These are phyloP conservation scores for Rhododendron kiyosumense DNA, from an alignment of 148 eudicot species.

Conservation along the genomic window DNA sequence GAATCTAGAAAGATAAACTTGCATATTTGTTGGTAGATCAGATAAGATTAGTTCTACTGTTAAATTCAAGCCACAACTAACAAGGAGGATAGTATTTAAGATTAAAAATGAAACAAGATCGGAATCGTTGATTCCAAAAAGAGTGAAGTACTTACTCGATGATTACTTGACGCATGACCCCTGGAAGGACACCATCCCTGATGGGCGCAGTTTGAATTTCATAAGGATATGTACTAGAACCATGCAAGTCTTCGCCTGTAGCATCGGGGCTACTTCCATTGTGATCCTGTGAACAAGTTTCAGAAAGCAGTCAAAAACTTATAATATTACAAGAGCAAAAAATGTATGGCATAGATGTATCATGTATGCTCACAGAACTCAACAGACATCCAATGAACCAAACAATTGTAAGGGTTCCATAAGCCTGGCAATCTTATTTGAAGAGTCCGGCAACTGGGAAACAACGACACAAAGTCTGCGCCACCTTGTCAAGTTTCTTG, in stretches of 20 bases:
- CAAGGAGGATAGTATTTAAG: neutral
- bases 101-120: neutral
- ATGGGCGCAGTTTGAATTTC: conserved; percentile 91
- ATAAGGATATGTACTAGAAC: conserved; percentile 22
- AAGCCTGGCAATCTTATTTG: neutral
- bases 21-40: neutral
- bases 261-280: conserved; percentile 20
- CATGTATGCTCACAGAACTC: neutral
- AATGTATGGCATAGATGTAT: neutral
- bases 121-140: neutral
- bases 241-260: conserved; percentile 11
- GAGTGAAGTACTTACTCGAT: conserved; percentile 49
- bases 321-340: neutral
- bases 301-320: conserved; percentile 12
- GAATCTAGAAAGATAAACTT: neutral
- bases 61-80: neutral
- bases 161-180: conserved; percentile 74
- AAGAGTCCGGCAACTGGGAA: neutral
- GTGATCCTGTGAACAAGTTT: conserved; percentile 34
- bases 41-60: neutral
- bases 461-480: neutral
- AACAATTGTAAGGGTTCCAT: neutral
- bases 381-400: neutral
- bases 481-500: neutral
- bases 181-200: conserved; percentile 81